Evolutionary conservation across 306 rosid genomes (phyloP).

Genomic region (cucumber (Cucumis sativus)): Cucumber_9930_V3 NC_026655.2:2259001-2259500

Average conservation of each 20-base stretch:
- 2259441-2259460: conserved; percentile 95
- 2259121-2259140: conserved; percentile 79
- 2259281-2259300: conserved; percentile 90
- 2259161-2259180: conserved; percentile 83
- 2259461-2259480: conserved; percentile 51
- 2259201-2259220: conserved; percentile 74
- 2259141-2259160: conserved; percentile 78
- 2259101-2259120: conserved; percentile 72
- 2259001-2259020: conserved; percentile 87
- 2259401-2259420: conserved; percentile 79
- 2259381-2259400: conserved; percentile 88
- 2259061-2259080: conserved; percentile 74
- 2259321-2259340: conserved; percentile 70
- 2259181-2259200: conserved; percentile 91
- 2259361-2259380: conserved; percentile 77
- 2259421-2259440: conserved; percentile 85
- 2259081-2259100: conserved; percentile 58
- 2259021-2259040: conserved; percentile 88
- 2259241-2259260: conserved; percentile 78
- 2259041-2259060: conserved; percentile 78
- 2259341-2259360: conserved; percentile 74
- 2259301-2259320: conserved; percentile 53
- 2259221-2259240: conserved; percentile 94
- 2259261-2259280: conserved; percentile 91
- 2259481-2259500: conserved; percentile 45